Percentiles rank a stretch among this genome's conserved stretches.
Evolutionary conservation across 352 stramenopile species (phyloP).

Genomic region (Phytophthora litchii): DNA sequence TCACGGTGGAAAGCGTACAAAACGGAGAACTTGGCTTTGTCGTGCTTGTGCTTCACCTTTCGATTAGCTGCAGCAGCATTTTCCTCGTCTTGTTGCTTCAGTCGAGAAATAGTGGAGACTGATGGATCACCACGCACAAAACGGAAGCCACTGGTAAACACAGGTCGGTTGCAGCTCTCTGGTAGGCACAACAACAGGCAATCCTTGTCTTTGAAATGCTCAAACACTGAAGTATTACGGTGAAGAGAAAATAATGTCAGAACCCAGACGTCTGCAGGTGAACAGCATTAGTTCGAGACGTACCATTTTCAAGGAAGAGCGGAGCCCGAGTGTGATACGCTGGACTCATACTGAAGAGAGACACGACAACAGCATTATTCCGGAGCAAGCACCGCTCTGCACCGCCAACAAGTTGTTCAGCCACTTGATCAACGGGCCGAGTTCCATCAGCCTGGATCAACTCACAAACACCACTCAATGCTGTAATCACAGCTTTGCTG

Average conservation of each 20-base stretch:
- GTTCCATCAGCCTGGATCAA: constrained; percentile 58
- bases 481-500: constrained; percentile 49
- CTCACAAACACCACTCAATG: constrained; percentile 50
- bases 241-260: background rate
- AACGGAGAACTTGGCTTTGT: constrained; percentile 27
- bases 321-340: constrained; percentile 48
- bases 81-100: constrained; percentile 38
- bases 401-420: constrained; percentile 52
- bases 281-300: background rate
- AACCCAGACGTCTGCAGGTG: background rate
- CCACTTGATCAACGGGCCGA: constrained; percentile 54
- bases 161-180: constrained; percentile 45
- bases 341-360: constrained; percentile 53
- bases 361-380: constrained; percentile 65
- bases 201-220: constrained; percentile 65
- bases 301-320: constrained; percentile 67
- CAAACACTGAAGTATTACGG: constrained; percentile 42
- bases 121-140: constrained; percentile 44
- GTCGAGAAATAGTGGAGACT: constrained; percentile 44
- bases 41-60: constrained; percentile 28
- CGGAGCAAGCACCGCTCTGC: constrained; percentile 60
- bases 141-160: constrained; percentile 55
- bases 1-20: constrained; percentile 72
- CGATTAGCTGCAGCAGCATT: constrained; percentile 11
- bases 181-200: constrained; percentile 58